Base-by-base conservation (phyloP, 768 basidiomycete species). In the Mycena kentingensis region DNA sequence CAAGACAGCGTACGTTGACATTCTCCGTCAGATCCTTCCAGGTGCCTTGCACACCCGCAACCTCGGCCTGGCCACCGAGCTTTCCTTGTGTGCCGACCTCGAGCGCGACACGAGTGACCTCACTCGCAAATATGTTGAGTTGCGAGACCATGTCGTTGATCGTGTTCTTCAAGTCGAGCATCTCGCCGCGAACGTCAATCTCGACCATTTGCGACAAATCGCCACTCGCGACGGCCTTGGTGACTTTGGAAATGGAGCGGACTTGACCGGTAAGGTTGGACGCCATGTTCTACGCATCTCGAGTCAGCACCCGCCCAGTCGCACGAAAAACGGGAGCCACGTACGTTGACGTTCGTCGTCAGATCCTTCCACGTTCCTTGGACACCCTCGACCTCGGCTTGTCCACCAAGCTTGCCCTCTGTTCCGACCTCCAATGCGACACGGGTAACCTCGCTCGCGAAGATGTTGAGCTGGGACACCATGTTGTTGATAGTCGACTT, bases 301-400 rank as follows among this genome's bases (percentile, higher is more conserved):
- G n/a, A 4, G 42, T 89, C 92, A n/a, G 89, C 87, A 0, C 96
- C 94, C 51, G 85, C 82, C 47, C 83, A 83, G 46, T n/a, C 80
- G 52, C 76, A 74, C 49, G 78, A 81, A 67, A 81, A 62, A 57
- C 81, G 82, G 70, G 77, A 75, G 49, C 80, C 79, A 79, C 80
- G 76, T 52, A 80, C 61, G 64, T 82, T 83, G 54, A 84, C 82
- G 55, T 93, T 91, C 62, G 90, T 88, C 10, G 90, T 85, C 18
- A 82, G 18, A 47, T 87, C 88, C 78, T 94, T 93, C 93, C 93
- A 94, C 77, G 91, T 93, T 48, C 93, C 93, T 65, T 93, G 87
- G 1, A 95, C 93, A 77, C 81, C 2, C n/a, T 34, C 32, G 10
- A n/a, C 11, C 11, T 34, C 19, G 13, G 46, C 26, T 22, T 34